Evolutionary conservation across 2,329 filamentous ascomycete genomes (phyloP).

Genomic region (Colletotrichum acutatum): DNA sequence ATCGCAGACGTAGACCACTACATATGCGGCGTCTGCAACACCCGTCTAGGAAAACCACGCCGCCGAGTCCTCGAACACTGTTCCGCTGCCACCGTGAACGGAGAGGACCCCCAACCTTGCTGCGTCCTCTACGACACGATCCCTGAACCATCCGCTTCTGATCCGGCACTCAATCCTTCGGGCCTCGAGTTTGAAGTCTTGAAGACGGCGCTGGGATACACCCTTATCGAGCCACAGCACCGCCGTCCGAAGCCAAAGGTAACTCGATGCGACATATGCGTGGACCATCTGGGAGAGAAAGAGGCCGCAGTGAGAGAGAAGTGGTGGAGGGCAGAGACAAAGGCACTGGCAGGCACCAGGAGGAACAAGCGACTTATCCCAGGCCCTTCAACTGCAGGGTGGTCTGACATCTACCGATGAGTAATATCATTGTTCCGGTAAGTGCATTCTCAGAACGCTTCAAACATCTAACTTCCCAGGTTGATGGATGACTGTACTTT

Average conservation of each 20-base stretch:
- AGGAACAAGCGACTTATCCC: neutral
- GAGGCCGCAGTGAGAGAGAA: conserved; percentile 5
- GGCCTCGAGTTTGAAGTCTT: conserved; percentile 20
- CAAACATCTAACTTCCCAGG: neutral
- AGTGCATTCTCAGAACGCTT: neutral
- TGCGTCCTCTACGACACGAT: conserved; percentile 5
- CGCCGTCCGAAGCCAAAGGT: conserved; percentile 4
- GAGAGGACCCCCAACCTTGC: conserved; percentile 1
- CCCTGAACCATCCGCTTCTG: neutral
- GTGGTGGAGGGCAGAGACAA: conserved; percentile 15
- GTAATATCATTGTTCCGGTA: neutral
- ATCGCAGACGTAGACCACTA: neutral
- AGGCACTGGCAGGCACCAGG: neutral
- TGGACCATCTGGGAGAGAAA: conserved; percentile 14
- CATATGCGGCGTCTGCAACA: conserved; percentile 19
- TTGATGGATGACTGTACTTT: neutral
- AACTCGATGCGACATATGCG: conserved; percentile 15
- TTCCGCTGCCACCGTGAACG: neutral
- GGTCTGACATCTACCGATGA: conserved; percentile 14
- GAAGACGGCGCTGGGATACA: conserved; percentile 11
- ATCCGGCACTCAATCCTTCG: conserved; percentile 15
- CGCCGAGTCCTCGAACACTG: conserved; percentile 7
- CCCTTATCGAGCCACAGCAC: neutral
- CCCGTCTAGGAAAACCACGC: conserved; percentile 12
- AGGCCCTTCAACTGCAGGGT: conserved; percentile 12